Base-by-base conservation (phyloP, 371 early-diverging fungal species). In the Caulochytrium protostelioides region DNA sequence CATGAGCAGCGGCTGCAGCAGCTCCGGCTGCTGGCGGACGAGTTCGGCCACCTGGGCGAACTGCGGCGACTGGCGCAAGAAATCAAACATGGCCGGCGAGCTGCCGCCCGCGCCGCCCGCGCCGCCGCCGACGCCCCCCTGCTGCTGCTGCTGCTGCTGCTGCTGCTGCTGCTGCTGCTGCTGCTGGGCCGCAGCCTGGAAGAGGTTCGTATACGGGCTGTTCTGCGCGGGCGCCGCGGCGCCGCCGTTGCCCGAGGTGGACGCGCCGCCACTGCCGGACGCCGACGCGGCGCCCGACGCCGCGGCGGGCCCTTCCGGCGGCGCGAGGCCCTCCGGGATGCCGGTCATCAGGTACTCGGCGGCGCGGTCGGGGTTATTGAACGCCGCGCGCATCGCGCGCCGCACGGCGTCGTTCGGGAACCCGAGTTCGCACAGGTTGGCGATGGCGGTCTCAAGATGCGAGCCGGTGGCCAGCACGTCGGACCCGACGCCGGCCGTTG, bases 331-430 rank as follows among this genome's bases (percentile, higher is more conserved):
- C n/a, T n/a, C n/a, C n/a, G n/a, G n/a, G n/a, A n/a, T n/a, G n/a
- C n/a, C 92, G 35, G 61, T 86, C 52, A 89, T 72, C 38, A 94
- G 58, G 50, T 91, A 94, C 54, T 94, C 95, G 5, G 81, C 89
- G 20, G 95, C 95, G 38, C 95, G 67, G 47, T 89, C 89, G 3
- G 95, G 87, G 50, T 94, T 92, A 55, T 90, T 90, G 54, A 76
- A 92, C 44, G 84, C 83, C 12, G 92, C 91, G 23, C 87, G 72
- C 76, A 94, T 82, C 19, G 92, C 92, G 36, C 59, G 54, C 30
- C 72, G 69, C 41, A 84, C 79, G 46, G 85, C 70, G 9, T 80
- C 79, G 34, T 83, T 71, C 36, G 74, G 69, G 55, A 80, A 94
- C 4, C 95, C 95, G 87, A 94, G 85, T 39, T 90, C 90, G 47